Evolutionary conservation across 202 grass and related monocot genomes (phyloP), one percentile per base, ranked within the genome.

Genomic region (Panicum hallii): DNA sequence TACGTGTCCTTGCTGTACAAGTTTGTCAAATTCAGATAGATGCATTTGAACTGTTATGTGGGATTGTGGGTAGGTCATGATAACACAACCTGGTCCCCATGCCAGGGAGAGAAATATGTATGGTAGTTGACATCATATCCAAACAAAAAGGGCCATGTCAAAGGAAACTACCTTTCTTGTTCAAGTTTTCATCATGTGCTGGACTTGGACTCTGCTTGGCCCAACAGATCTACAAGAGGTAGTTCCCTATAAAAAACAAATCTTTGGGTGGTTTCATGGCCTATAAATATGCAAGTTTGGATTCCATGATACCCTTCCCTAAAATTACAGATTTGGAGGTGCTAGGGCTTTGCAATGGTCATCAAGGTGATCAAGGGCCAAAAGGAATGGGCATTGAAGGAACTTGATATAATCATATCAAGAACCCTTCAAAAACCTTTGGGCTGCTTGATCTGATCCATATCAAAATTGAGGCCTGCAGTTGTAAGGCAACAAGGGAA

Each of bases 241-340:
- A 15, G 11, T 42, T 6, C 22, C 28, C 26, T 15, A 17, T 8
- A 46, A 49, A 17, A 5, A 53, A 20, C 0, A 50, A 34, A 9
- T 62, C 38, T 40, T 42, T 6, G 40, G 40, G 4, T 62, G 20
- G 9, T 60, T 30, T 64, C 3, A 16, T 64, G 28, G 64, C 13
- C 79, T 86, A 86, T 72, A 89, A 86, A 86, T 82, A 86, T 82
- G 20, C n/a, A 67, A 73, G 14, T 17, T 72, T 46, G 56, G 36
- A 1, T 41, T 30, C 4, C 62, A 72, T 36, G 22, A 15, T 64
- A 5, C 4, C 11, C 3, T 26, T 61, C 19, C 20, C 28, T 1
- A 38, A 5, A 70, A 34, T 42, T 67, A 22, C 5, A 70, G 52
- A 11, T 38, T 47, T 50, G 3, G 5, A 53, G 1, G 52, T 85